Evolutionary conservation across 2,329 filamentous ascomycete genomes (phyloP).

Genomic region (Phialophora verrucosa): DNA sequence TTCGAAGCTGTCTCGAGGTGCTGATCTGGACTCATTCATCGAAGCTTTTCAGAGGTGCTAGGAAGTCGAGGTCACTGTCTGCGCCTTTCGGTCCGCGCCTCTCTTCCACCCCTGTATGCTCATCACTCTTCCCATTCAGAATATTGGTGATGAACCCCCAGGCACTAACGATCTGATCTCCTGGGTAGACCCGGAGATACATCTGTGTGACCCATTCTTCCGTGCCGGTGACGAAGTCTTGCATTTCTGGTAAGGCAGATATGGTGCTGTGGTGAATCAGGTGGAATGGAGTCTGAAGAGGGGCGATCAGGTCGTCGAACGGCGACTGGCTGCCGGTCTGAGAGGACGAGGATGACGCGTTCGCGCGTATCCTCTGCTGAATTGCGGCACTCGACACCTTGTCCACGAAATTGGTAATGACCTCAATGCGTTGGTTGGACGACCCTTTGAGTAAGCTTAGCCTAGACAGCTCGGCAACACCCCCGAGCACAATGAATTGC

Average conservation of each 20-base stretch:
- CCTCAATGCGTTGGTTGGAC: slow-evolving; percentile 33
- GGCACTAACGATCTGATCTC: slow-evolving; percentile 22
- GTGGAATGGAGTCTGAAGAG: slow-evolving; percentile 18
- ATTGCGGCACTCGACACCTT: slow-evolving; percentile 20
- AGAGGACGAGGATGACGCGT: slow-evolving; percentile 1
- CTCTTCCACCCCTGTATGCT: background rate
- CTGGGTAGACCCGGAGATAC: slow-evolving; percentile 21
- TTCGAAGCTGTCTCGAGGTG: too few species aligned
- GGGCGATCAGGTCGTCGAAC: slow-evolving; percentile 13
- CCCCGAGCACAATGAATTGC: slow-evolving; percentile 34
- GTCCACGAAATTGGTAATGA: slow-evolving; percentile 32
- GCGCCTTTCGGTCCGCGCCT: background rate
- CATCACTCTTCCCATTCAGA: slow-evolving; percentile 26
- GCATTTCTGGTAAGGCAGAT: slow-evolving; percentile 20
- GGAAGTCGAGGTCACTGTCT: slow-evolving; percentile 23
- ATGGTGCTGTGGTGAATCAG: slow-evolving; percentile 24
- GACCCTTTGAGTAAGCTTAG: slow-evolving; percentile 35
- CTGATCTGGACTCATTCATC: too few species aligned
- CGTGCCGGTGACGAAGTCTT: slow-evolving; percentile 24
- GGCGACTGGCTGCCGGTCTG: background rate
- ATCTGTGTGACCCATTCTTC: slow-evolving; percentile 31
- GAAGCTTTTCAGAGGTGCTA: slow-evolving; percentile 13
- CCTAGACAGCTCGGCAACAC: slow-evolving; percentile 32
- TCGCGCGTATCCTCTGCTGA: slow-evolving; percentile 10
- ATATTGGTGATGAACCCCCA: slow-evolving; percentile 34